Conservation (phyloP, 495 filamentous ascomycete genomes). For the Thermochaetoides thermophila region DNA sequence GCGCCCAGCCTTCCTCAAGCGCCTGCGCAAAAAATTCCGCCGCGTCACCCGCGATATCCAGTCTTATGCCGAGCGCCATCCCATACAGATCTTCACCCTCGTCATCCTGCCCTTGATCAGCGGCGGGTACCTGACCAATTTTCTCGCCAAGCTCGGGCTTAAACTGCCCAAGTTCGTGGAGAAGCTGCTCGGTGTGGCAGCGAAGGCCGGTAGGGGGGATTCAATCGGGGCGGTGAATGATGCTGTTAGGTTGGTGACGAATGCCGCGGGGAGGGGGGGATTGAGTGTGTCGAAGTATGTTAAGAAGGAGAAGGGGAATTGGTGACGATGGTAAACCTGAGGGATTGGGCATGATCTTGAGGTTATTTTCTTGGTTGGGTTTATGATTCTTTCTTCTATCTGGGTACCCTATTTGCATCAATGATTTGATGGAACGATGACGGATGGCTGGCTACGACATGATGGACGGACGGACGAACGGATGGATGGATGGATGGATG, state of each 20-base stretch:
- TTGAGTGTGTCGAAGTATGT: constrained; percentile 4
- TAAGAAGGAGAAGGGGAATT: constrained; percentile 20
- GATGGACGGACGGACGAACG: no score
- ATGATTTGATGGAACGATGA: no score
- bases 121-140: constrained; percentile 57
- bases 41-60: constrained; percentile 59
- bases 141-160: constrained; percentile 63
- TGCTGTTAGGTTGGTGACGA: constrained; percentile 29
- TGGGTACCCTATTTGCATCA: no score
- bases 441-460: no score
- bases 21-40: constrained; percentile 53
- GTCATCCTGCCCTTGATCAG: constrained; percentile 74
- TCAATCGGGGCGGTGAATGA: constrained; percentile 38
- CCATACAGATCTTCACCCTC: constrained; percentile 69
- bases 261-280: constrained; percentile 4
- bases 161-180: constrained; percentile 46
- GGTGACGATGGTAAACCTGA: constrained; percentile 16
- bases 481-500: no score
- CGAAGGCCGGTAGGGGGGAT: constrained; percentile 36
- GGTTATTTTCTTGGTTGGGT: no score
- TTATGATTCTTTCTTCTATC: no score
- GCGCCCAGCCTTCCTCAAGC: constrained; percentile 58
- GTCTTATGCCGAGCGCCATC: constrained; percentile 62
- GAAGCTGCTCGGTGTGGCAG: constrained; percentile 39
- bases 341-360: no score